Evolutionary conservation across 1,139 yeast species (phyloP).

Genomic region (Barnettozyma hawaiiensis): DNA sequence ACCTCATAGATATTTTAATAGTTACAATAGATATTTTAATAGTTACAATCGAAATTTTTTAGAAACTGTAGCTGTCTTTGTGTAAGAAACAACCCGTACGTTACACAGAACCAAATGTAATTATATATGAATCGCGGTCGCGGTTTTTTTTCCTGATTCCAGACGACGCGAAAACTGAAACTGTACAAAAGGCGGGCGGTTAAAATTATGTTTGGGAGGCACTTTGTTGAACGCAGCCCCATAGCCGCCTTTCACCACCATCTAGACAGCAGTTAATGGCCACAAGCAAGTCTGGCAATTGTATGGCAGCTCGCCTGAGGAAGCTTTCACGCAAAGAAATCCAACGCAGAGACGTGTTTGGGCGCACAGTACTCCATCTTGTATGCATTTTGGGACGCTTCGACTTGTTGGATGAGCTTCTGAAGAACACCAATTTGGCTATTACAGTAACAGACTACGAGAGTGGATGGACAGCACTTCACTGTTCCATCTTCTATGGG

Average conservation of each 20-base stretch:
- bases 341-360: constrained; percentile 59
- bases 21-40: not conserved
- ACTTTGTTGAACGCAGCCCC: not conserved
- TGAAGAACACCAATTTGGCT: constrained; percentile 45
- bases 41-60: not conserved
- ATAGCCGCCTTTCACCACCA: not conserved
- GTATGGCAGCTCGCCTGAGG: constrained; percentile 8
- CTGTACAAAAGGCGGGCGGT: too few relatives aligned
- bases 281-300: not conserved
- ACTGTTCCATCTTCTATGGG: constrained; percentile 58
- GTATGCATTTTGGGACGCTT: constrained; percentile 48
- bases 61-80: not conserved
- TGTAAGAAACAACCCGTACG: too few relatives aligned
- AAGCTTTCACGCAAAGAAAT: constrained; percentile 41
- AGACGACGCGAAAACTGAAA: not conserved
- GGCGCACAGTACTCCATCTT: constrained; percentile 62
- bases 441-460: constrained; percentile 55
- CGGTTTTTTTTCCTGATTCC: not conserved
- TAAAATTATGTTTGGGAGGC: too few relatives aligned
- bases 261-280: not conserved
- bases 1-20: not conserved
- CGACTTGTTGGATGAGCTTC: constrained; percentile 41
- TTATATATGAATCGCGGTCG: too few relatives aligned
- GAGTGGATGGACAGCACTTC: constrained; percentile 81
- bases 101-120: too few relatives aligned